phyloP scores from a whole-genome alignment of 768 basidiomycete genomes.

The Rhodotorula diobovata region DNA sequence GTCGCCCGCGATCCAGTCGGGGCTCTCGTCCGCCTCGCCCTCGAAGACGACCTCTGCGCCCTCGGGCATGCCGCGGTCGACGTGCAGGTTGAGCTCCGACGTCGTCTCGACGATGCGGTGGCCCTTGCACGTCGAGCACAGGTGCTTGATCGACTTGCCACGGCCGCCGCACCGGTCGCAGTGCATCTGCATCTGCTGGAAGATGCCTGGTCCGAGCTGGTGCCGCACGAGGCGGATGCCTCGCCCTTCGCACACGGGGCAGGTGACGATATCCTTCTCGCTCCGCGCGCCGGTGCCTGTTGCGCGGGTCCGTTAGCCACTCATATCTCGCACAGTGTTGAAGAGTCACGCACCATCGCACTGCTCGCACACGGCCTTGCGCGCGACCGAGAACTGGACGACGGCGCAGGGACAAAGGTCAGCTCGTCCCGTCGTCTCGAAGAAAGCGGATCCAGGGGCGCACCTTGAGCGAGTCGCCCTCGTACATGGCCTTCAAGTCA shows the following conservation, averaged over 20 bases:
- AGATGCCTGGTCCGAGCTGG: constrained; percentile 58
- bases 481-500: constrained; percentile 57
- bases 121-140: constrained; percentile 77
- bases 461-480: constrained; percentile 78
- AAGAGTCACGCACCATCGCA: constrained; percentile 56
- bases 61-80: constrained; percentile 83
- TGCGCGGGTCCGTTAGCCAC: not conserved
- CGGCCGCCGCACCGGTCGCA: constrained; percentile 58
- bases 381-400: constrained; percentile 79
- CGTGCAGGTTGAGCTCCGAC: constrained; percentile 77
- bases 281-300: constrained; percentile 83
- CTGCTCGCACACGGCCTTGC: constrained; percentile 88
- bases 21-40: constrained; percentile 92
- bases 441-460: constrained; percentile 31
- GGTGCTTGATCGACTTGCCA: constrained; percentile 68
- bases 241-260: constrained; percentile 72
- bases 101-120: constrained; percentile 48
- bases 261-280: constrained; percentile 57
- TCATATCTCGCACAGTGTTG: too few relatives aligned
- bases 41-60: constrained; percentile 89
- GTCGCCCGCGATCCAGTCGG: constrained; percentile 95
- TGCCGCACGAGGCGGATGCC: constrained; percentile 82
- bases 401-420: not conserved
- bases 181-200: constrained; percentile 49
- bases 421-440: not conserved